phyloP scores from a whole-genome alignment of 768 basidiomycete species.

The Leccinum subgranulosum region DNA sequence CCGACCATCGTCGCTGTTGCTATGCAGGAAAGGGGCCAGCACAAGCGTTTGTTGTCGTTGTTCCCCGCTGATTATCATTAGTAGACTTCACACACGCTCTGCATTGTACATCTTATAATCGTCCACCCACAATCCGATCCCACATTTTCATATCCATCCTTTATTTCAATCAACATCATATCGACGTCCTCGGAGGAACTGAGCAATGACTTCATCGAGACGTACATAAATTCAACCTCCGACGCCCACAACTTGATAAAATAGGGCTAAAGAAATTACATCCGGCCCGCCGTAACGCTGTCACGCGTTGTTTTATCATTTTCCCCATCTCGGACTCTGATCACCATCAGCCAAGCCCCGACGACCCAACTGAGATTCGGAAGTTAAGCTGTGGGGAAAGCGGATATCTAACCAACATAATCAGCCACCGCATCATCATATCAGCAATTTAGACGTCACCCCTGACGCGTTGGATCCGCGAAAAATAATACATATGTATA shows the following conservation, averaged over 20 bases:
- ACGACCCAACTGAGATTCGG: not conserved
- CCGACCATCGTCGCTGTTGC: slow-evolving; percentile 12
- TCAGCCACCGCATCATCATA: not conserved
- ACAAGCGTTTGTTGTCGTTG: not conserved
- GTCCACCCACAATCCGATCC: not conserved
- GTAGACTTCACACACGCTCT: slow-evolving; percentile 25
- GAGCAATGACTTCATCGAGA: slow-evolving; percentile 25
- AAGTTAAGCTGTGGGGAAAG: slow-evolving; percentile 17
- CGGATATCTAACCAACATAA: not conserved
- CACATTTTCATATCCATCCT: not conserved
- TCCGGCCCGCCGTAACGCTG: not conserved
- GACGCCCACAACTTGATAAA: not conserved
- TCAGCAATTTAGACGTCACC: slow-evolving; percentile 1
- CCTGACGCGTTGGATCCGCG: not conserved
- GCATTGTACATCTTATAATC: slow-evolving; percentile 26
- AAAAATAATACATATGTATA: not conserved
- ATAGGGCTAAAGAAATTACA: not conserved
- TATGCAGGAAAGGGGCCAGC: slow-evolving; percentile 22
- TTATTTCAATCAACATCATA: not conserved
- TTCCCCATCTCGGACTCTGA: slow-evolving; percentile 27
- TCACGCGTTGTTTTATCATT: slow-evolving; percentile 1
- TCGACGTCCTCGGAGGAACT: slow-evolving; percentile 14
- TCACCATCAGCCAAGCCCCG: not conserved
- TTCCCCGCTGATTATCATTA: not conserved
- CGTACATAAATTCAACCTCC: slow-evolving; percentile 8